These are phyloP conservation scores for Pterula multifida DNA, from an alignment of 1,284 basidiomycete genomes.

Conservation along the genomic window DNA sequence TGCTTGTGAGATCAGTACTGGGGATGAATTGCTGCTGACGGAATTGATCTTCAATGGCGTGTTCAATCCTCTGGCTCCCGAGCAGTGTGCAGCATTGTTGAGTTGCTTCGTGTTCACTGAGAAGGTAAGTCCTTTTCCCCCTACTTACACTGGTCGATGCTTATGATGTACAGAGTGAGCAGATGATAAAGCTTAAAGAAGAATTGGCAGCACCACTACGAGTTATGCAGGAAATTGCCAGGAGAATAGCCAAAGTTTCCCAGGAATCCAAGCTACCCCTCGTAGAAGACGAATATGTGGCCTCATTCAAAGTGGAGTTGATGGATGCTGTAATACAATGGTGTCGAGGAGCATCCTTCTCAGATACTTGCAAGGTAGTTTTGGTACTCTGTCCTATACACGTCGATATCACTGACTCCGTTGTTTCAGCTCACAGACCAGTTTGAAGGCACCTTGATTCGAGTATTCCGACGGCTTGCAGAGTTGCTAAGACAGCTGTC, in stretches of 20 bases:
- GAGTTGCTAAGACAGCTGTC: constrained; percentile 95
- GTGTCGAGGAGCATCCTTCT: constrained; percentile 95
- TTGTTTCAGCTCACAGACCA: constrained; percentile 77
- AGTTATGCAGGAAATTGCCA: constrained; percentile 90
- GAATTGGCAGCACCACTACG: constrained; percentile 88
- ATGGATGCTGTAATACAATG: constrained; percentile 97
- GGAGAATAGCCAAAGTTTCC: constrained; percentile 91
- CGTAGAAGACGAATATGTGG: constrained; percentile 92
- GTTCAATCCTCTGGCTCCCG: constrained; percentile 84
- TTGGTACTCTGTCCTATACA: not conserved
- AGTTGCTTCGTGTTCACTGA: constrained; percentile 97
- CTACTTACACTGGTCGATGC: not conserved
- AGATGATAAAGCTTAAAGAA: constrained; percentile 78
- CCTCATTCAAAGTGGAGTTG: constrained; percentile 94
- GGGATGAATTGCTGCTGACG: constrained; percentile 92
- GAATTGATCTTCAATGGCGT: constrained; percentile 97
- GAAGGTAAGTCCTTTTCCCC: constrained; percentile 48
- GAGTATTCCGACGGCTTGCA: constrained; percentile 87
- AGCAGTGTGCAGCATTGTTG: constrained; percentile 86
- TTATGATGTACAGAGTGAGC: constrained; percentile 58
- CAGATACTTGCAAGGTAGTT: constrained; percentile 92
- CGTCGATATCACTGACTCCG: constrained; percentile 1
- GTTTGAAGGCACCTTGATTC: constrained; percentile 91
- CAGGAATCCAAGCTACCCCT: constrained; percentile 85
- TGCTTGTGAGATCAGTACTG: constrained; percentile 96